A percentile compares a stretch with the other conserved stretches of the same genome.
These are phyloP conservation scores for Alternaria conjuncta DNA, from an alignment of 2,329 filamentous ascomycete genomes.

Conservation along the genomic window DNA sequence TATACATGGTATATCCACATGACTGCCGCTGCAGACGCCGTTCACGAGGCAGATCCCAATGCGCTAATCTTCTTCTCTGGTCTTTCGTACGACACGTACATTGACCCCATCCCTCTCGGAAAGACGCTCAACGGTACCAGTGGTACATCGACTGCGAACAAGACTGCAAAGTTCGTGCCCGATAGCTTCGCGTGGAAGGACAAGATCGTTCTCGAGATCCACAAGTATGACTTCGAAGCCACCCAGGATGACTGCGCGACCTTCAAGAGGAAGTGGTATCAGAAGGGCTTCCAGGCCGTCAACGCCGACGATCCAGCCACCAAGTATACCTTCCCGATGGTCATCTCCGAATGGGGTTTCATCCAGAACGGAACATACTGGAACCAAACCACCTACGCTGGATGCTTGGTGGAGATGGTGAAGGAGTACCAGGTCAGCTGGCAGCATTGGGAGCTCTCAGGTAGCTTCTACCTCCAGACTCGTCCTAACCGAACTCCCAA, in stretches of 20 bases:
- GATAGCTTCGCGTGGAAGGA: constrained; percentile 34
- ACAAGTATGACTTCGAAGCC: constrained; percentile 44
- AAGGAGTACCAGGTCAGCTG: constrained; percentile 39
- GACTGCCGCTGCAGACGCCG: constrained; percentile 39
- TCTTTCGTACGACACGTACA: constrained; percentile 41
- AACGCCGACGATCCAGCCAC: constrained; percentile 37
- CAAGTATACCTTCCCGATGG: constrained; percentile 40
- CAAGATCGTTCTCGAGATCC: constrained; percentile 44
- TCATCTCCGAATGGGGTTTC: constrained; percentile 44
- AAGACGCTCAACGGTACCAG: constrained; percentile 38
- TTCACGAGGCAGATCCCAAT: constrained; percentile 34
- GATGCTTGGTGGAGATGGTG: constrained; percentile 42
- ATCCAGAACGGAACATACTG: constrained; percentile 41
- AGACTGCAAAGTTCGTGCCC: constrained; percentile 37
- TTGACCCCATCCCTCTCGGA: constrained; percentile 43
- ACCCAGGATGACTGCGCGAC: constrained; percentile 39
- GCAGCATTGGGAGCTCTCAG: constrained; percentile 42
- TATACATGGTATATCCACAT: constrained; percentile 46
- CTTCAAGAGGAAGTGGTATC: constrained; percentile 45
- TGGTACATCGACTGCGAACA: constrained; percentile 31
- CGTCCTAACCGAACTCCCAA: constrained; percentile 33
- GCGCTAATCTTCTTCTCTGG: constrained; percentile 44
- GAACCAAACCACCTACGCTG: constrained; percentile 43
- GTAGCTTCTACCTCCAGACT: constrained; percentile 50
- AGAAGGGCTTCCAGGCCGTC: constrained; percentile 41